Conservation (phyloP, 371 early-diverging fungal genomes). For the Mortierella sp. region DNA sequence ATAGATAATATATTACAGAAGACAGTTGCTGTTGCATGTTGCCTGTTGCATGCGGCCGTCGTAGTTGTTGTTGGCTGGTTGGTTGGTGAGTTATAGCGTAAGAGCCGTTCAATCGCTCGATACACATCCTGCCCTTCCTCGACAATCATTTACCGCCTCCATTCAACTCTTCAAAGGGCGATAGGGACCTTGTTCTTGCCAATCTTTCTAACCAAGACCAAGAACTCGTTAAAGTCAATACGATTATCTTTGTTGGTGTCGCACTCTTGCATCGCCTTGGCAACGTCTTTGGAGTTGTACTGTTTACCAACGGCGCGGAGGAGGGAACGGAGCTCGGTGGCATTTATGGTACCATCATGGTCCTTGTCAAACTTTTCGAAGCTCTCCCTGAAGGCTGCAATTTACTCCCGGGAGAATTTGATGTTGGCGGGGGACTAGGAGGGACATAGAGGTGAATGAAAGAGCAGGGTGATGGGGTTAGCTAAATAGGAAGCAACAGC, state of each 20-base stretch:
- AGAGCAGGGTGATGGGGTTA: neutral
- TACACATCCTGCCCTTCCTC: too few relatives aligned
- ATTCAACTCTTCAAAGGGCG: neutral
- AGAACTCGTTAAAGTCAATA: slow-evolving; percentile 53
- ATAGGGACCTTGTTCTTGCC: slow-evolving; percentile 32
- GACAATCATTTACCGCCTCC: too few relatives aligned
- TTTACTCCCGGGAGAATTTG: slow-evolving; percentile 16
- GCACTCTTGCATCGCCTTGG: slow-evolving; percentile 24
- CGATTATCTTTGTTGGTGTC: slow-evolving; percentile 42
- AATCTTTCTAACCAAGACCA: slow-evolving; percentile 25
- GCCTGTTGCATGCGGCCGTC: neutral
- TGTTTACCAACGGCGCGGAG: slow-evolving; percentile 30
- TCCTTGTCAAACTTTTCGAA: slow-evolving; percentile 71
- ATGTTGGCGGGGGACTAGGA: neutral
- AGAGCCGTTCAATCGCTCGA: too few relatives aligned
- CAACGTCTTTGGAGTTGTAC: slow-evolving; percentile 8
- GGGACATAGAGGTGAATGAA: neutral
- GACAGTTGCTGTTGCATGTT: neutral
- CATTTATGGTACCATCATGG: slow-evolving; percentile 68
- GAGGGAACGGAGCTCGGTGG: slow-evolving; percentile 61
- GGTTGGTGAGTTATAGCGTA: neutral
- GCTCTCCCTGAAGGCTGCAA: slow-evolving; percentile 60
- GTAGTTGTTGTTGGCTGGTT: neutral
- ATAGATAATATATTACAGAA: neutral
- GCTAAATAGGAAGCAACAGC: neutral